These are phyloP conservation scores for Aspergillus melleus DNA, from an alignment of 2,329 filamentous ascomycete genomes.

Conservation along the genomic window DNA sequence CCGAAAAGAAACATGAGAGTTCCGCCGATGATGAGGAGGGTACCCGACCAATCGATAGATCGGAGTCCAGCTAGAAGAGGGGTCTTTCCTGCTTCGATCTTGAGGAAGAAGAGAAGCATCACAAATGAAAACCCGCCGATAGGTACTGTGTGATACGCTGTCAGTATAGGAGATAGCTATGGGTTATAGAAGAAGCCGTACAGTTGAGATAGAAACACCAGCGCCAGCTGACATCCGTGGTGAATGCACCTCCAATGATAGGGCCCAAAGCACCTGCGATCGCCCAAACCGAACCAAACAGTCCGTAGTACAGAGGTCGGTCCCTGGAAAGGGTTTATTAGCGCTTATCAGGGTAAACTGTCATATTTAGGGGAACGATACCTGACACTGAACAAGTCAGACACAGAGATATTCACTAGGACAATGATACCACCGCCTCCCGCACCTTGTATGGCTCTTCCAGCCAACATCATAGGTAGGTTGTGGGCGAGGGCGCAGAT, in stretches of 20 bases:
- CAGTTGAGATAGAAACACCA: constrained; percentile 64
- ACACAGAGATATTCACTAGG: constrained; percentile 64
- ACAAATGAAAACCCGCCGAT: constrained; percentile 60
- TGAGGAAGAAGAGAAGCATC: constrained; percentile 61
- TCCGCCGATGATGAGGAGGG: constrained; percentile 67
- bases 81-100: constrained; percentile 62
- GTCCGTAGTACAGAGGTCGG: constrained; percentile 61
- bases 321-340: constrained; percentile 34
- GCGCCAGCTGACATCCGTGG: constrained; percentile 59
- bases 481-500: constrained; percentile 59
- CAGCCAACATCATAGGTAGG: constrained; percentile 63
- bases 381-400: constrained; percentile 63
- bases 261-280: constrained; percentile 61
- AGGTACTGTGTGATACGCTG: constrained; percentile 44
- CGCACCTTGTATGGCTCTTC: constrained; percentile 62
- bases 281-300: constrained; percentile 64
- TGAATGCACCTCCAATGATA: constrained; percentile 62
- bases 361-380: background rate
- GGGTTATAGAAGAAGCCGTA: constrained; percentile 16
- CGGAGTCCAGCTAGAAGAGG: constrained; percentile 58
- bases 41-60: constrained; percentile 66
- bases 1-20: constrained; percentile 85
- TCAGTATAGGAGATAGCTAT: constrained; percentile 7
- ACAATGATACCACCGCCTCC: constrained; percentile 64
- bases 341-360: background rate